These are phyloP conservation scores for Malassezia psittaci DNA, from an alignment of 1,284 basidiomycete genomes.

Conservation along the genomic window DNA sequence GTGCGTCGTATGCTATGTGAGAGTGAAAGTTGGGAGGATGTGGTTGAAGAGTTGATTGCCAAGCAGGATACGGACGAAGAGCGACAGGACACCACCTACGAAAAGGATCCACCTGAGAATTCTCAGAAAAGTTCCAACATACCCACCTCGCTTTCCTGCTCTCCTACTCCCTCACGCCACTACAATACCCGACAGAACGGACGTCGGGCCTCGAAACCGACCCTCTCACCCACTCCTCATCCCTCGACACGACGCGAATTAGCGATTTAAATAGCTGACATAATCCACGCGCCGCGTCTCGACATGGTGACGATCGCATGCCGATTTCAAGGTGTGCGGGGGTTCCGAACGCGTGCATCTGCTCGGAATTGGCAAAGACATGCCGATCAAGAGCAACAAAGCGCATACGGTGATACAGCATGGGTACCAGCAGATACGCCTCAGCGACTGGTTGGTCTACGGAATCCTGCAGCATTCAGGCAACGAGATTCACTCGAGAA, in stretches of 20 bases:
- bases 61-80: slow-evolving; percentile 11
- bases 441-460: neutral
- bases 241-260: slow-evolving; percentile 5
- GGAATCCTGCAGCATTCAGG: neutral
- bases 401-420: neutral
- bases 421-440: neutral
- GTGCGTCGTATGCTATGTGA: slow-evolving; percentile 22
- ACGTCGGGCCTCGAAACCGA: no score
- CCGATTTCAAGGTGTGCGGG: neutral
- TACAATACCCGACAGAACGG: no score
- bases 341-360: neutral
- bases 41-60: slow-evolving; percentile 25
- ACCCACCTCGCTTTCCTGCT: no score
- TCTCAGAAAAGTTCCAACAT: neutral
- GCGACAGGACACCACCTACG: neutral
- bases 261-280: slow-evolving; percentile 2
- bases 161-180: no score
- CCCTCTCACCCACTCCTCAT: no score
- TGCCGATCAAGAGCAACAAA: slow-evolving; percentile 3
- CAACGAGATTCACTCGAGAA: no score
- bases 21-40: slow-evolving; percentile 27
- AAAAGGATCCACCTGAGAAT: neutral
- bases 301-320: neutral
- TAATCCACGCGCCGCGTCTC: slow-evolving; percentile 3
- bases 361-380: slow-evolving; percentile 10